These are phyloP conservation scores for Picea mariana DNA, from an alignment of 83 land plant species.

Conservation along the genomic window DNA sequence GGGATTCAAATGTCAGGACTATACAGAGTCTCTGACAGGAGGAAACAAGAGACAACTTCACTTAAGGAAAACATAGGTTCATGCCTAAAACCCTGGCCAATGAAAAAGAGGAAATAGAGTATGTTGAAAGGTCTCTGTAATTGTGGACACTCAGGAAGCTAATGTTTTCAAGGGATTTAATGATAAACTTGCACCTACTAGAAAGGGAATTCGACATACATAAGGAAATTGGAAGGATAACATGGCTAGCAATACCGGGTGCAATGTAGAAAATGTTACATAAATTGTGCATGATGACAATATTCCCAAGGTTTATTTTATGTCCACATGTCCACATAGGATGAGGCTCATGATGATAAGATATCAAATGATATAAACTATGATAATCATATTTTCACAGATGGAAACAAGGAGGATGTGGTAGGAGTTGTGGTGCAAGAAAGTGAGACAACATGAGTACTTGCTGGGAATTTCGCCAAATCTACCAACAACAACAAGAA, in stretches of 20 bases:
- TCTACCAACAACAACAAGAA: too few species aligned
- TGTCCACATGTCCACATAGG: not conserved
- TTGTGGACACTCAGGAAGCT: slow-evolving; percentile 1
- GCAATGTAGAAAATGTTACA: not conserved
- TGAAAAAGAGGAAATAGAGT: not conserved
- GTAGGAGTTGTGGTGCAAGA: too few species aligned
- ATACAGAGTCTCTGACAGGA: not conserved
- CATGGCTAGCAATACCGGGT: not conserved
- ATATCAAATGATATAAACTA: too few species aligned
- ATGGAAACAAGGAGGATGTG: too few species aligned
- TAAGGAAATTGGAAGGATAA: not conserved
- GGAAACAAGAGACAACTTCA: not conserved
- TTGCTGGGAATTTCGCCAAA: too few species aligned
- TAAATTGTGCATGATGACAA: not conserved
- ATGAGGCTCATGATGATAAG: not conserved
- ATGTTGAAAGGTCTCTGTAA: not conserved
- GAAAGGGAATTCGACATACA: not conserved
- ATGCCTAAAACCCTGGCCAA: not conserved
- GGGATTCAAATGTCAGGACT: too few species aligned
- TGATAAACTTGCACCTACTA: not conserved
- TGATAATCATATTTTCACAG: too few species aligned
- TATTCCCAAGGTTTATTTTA: not conserved
- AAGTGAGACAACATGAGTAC: too few species aligned
- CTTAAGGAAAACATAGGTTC: not conserved
- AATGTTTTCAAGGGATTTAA: not conserved